A percentile compares a stretch with the other conserved stretches of the same genome.
Conservation (phyloP, 352 stramenopile species). For the Blastocystis sp. region DNA sequence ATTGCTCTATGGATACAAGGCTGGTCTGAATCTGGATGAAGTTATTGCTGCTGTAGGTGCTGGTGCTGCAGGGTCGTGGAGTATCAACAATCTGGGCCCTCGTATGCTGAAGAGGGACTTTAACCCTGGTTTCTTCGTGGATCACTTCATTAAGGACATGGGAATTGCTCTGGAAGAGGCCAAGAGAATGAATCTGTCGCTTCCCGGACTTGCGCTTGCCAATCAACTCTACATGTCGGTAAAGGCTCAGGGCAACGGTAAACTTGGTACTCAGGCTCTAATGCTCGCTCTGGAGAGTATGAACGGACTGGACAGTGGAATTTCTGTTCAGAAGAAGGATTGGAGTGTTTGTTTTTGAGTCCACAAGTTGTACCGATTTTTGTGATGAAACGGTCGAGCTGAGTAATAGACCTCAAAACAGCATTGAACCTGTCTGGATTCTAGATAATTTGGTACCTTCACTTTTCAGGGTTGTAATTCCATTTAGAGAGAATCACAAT, state of each 20-base stretch:
- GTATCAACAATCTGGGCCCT: constrained; percentile 83
- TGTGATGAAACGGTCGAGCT: neutral
- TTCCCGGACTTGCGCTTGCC: constrained; percentile 79
- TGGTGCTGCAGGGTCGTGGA: constrained; percentile 82
- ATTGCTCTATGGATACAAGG: constrained; percentile 82
- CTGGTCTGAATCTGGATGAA: constrained; percentile 82
- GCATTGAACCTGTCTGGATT: neutral
- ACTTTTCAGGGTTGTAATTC: neutral
- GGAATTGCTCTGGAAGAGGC: constrained; percentile 83
- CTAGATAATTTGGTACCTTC: neutral
- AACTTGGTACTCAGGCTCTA: constrained; percentile 79
- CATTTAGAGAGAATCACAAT: neutral
- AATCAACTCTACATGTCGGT: constrained; percentile 82
- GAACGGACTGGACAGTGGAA: constrained; percentile 74
- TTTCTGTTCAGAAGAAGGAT: constrained; percentile 44
- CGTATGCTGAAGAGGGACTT: constrained; percentile 83
- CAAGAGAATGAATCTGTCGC: constrained; percentile 79
- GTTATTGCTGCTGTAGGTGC: constrained; percentile 80
- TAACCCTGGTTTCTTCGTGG: constrained; percentile 84
- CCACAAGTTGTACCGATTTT: neutral
- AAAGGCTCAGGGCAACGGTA: constrained; percentile 78
- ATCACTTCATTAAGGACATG: constrained; percentile 86
- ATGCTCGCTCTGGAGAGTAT: constrained; percentile 82
- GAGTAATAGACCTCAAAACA: neutral
- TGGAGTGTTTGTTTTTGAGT: constrained; percentile 9